Percentiles rank a stretch among this genome's conserved stretches.
phyloP scores from a whole-genome alignment of 2,329 filamentous ascomycete species.

The Ophiostoma quercus region DNA sequence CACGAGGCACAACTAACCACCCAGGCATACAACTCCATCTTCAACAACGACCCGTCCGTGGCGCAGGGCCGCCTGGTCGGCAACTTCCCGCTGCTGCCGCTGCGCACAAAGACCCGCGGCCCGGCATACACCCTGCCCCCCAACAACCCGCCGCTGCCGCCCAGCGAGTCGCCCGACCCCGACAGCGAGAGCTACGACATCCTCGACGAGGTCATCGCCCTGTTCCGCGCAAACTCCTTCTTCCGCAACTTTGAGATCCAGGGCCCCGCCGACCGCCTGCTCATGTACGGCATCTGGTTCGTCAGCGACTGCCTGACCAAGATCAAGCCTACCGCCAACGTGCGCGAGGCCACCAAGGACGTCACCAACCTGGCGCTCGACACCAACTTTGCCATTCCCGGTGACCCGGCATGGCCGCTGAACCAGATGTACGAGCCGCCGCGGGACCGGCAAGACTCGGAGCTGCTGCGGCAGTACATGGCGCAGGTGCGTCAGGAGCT shows the following conservation, averaged over 20 bases:
- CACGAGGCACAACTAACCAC: background rate
- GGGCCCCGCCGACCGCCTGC: constrained; percentile 84
- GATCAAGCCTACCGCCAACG: constrained; percentile 68
- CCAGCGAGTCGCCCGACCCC: constrained; percentile 65
- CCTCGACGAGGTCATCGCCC: constrained; percentile 82
- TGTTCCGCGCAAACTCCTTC: constrained; percentile 97
- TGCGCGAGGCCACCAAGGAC: constrained; percentile 61
- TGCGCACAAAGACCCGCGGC: constrained; percentile 92
- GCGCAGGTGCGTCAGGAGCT: constrained; percentile 91
- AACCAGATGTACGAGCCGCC: constrained; percentile 95
- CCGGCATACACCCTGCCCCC: constrained; percentile 77
- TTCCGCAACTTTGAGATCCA: constrained; percentile 99
- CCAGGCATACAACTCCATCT: constrained; percentile 96
- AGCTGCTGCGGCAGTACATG: constrained; percentile 82
- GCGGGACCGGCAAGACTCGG: constrained; percentile 78
- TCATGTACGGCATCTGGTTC: constrained; percentile 96
- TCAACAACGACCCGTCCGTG: constrained; percentile 66
- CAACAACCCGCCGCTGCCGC: constrained; percentile 53
- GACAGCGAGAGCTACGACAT: constrained; percentile 93
- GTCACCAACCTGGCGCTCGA: constrained; percentile 89
- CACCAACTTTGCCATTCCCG: constrained; percentile 86
- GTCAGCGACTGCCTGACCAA: constrained; percentile 84
- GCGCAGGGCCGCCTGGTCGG: constrained; percentile 59
- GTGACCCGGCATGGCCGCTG: constrained; percentile 85
- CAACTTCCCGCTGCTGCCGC: constrained; percentile 90